These are phyloP conservation scores for Erythrophleum ivorense DNA, from an alignment of 331 rosid species.

Conservation along the genomic window DNA sequence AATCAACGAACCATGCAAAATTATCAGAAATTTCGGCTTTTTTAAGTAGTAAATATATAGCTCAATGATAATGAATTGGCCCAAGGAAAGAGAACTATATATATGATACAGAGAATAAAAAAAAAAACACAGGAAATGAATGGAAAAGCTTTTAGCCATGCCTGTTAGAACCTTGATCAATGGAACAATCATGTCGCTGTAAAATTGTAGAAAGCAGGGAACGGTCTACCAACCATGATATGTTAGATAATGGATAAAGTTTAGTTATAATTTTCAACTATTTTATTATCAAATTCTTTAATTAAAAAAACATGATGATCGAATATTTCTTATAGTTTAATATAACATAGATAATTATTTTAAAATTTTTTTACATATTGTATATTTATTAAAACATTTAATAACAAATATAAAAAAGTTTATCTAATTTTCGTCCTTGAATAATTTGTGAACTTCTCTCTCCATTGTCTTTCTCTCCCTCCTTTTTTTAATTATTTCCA, in stretches of 20 bases:
- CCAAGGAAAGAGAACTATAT: constrained; percentile 33
- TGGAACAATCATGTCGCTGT: constrained; percentile 71
- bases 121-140: constrained; percentile 20
- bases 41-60: constrained; percentile 29
- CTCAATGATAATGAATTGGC: constrained; percentile 47
- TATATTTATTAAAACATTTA: background rate
- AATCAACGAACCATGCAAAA: constrained; percentile 57
- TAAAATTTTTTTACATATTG: background rate
- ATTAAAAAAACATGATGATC: background rate
- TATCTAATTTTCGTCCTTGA: background rate
- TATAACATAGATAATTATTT: background rate
- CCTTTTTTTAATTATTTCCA: background rate
- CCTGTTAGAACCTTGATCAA: constrained; percentile 58
- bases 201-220: constrained; percentile 55
- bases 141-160: constrained; percentile 52
- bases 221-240: constrained; percentile 52
- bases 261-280: background rate
- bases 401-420: background rate
- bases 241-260: background rate
- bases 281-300: background rate
- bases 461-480: background rate
- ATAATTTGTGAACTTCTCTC: background rate
- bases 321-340: background rate
- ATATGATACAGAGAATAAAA: constrained; percentile 13
- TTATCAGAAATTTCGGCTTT: constrained; percentile 58